Base-by-base conservation (phyloP, 1,284 basidiomycete genomes). In the Blastosporella zonata region DNA sequence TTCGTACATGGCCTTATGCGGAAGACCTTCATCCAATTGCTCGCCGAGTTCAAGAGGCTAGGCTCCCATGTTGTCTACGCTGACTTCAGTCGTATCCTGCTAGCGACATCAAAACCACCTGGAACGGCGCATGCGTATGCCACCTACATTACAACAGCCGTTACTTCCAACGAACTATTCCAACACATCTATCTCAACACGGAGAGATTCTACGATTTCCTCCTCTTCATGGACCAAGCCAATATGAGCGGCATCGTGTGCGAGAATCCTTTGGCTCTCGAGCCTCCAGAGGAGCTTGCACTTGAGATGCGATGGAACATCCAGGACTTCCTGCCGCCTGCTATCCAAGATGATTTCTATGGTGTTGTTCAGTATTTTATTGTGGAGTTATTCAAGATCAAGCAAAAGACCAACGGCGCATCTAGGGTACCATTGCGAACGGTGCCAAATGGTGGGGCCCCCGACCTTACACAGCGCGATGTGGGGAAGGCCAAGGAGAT, bases 291-390 rank as follows among this genome's bases (percentile, higher is more conserved):
- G 35, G 78, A 82, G 41, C 70, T 90, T 15, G 70, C 79, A 2
- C 75, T 97, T 49, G 90, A 93, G 60, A 93, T 95, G 89, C 81
- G 84, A 53, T 99, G 96, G 95, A 99, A 99, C 65, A 92, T 99
- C 54, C 80, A 88, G 53, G 80, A 82, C 0, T 98, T 97, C 76
- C 81, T 99, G 7, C 96, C 97, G 0, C 79, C 79, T 0, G 84
- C 85, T 4, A 74, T 96, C 25, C 95, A 96, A 60, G 71, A 77
- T 8, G 82, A 93, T 55, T 98, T 99, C 61, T 76, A 78, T 46
- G 67, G 76, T 9, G 76, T 84, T 34, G 73, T 97, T 15, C 90
- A 90, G 37, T 85, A 81, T 62, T 97, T 92, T 71, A 87, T 98
- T 51, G 78, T 90, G 52, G 90, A 93, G 59, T 75, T 97, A 58